Conservation (phyloP, 345 rosid species). For the Raphanus raphanistrum region DNA sequence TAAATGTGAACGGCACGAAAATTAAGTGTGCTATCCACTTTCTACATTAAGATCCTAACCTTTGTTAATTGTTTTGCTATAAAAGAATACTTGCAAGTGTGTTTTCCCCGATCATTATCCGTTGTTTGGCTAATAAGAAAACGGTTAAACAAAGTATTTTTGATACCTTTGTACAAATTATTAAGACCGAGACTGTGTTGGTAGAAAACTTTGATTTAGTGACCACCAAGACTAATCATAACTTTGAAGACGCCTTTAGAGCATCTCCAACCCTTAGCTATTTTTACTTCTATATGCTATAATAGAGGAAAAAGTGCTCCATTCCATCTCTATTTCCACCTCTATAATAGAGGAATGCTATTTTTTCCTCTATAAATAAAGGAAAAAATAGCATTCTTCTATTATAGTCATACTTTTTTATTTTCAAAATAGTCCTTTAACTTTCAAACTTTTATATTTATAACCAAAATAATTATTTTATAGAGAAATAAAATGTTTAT, state of each 20-base stretch:
- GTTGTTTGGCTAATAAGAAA: neutral
- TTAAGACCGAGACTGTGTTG: neutral
- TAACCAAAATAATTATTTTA: no score
- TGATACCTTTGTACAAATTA: neutral
- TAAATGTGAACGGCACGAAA: slow-evolving; percentile 38
- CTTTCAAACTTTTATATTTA: no score
- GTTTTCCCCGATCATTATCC: neutral
- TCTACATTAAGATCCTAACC: neutral
- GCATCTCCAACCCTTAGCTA: no score
- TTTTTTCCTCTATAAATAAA: no score
- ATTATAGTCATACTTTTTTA: no score
- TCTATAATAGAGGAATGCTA: no score
- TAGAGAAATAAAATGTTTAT: no score
- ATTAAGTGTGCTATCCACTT: slow-evolving; percentile 25
- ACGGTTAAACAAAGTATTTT: neutral
- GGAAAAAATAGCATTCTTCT: no score
- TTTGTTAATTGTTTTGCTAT: neutral
- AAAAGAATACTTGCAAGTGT: neutral
- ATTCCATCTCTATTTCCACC: no score
- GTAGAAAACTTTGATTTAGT: neutral
- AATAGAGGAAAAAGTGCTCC: no score
- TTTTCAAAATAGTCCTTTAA: no score
- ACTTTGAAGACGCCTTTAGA: slow-evolving; percentile 44
- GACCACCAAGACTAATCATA: slow-evolving; percentile 24
- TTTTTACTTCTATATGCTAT: no score